Evolutionary conservation across 2,329 filamentous ascomycete genomes (phyloP).

Genomic region (Botryosphaeria agaves): DNA sequence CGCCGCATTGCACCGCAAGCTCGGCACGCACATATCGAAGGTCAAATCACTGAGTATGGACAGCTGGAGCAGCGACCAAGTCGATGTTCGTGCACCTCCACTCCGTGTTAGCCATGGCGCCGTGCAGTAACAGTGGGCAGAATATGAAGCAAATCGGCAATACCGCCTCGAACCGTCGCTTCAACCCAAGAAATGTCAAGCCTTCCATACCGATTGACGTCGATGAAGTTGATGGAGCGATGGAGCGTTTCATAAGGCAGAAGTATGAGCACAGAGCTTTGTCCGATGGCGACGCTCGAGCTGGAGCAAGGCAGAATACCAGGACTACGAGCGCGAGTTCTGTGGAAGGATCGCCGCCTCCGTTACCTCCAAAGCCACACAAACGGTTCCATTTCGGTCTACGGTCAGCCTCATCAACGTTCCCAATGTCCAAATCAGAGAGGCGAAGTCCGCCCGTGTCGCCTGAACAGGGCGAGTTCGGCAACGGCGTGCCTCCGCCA

Average conservation of each 20-base stretch:
- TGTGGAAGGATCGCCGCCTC: conserved; percentile 37
- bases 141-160: conserved; percentile 94
- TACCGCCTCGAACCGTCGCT: conserved; percentile 64
- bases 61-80: conserved; percentile 88
- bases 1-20: conserved; percentile 83
- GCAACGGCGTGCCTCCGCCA: conserved; percentile 16
- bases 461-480: conserved; percentile 13
- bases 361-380: conserved; percentile 41
- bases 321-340: conserved; percentile 33
- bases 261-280: conserved; percentile 65
- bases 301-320: conserved; percentile 34
- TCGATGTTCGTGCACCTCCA: conserved; percentile 70
- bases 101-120: not conserved
- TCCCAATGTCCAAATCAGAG: conserved; percentile 43
- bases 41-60: conserved; percentile 99
- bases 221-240: conserved; percentile 82
- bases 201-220: conserved; percentile 75
- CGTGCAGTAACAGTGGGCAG: conserved; percentile 25
- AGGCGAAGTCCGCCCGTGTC: conserved; percentile 30
- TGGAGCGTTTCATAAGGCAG: conserved; percentile 88
- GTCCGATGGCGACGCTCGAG: conserved; percentile 16
- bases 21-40: conserved; percentile 95
- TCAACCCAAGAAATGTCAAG: conserved; percentile 71
- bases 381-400: conserved; percentile 46
- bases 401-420: conserved; percentile 53